Conservation (phyloP, 106 monocot genomes). For the Posidonia australis region DNA sequence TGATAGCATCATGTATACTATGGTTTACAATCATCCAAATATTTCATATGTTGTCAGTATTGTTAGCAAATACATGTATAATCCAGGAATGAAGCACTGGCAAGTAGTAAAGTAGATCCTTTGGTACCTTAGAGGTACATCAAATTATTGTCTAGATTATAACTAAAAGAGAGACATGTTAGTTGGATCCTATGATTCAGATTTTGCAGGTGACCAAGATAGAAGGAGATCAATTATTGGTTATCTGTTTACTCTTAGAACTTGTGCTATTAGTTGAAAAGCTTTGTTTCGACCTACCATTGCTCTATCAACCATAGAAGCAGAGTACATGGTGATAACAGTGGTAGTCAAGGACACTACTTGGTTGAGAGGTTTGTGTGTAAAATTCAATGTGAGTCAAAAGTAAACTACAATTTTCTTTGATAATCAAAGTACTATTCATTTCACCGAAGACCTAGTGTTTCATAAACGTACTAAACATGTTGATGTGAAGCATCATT, state of each 20-base stretch:
- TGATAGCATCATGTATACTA: too few relatives aligned
- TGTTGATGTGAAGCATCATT: not conserved
- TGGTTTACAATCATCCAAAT: not conserved
- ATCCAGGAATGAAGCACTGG: not conserved
- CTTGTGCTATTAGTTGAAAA: not conserved
- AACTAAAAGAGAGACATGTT: too few relatives aligned
- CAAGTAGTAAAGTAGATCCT: too few relatives aligned
- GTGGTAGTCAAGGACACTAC: not conserved
- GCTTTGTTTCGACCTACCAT: not conserved
- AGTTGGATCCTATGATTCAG: too few relatives aligned
- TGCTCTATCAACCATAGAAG: not conserved
- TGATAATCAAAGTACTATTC: not conserved
- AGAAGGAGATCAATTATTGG: not conserved
- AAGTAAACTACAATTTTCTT: not conserved
- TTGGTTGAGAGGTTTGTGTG: not conserved
- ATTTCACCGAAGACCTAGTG: not conserved
- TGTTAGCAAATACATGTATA: too few relatives aligned
- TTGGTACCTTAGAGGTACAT: too few relatives aligned
- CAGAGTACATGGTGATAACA: not conserved
- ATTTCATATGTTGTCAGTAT: not conserved
- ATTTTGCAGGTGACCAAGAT: too few relatives aligned
- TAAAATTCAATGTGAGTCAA: not conserved
- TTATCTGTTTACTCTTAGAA: not conserved
- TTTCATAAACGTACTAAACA: not conserved
- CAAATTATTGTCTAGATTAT: too few relatives aligned